A percentile compares a stretch with the other conserved stretches of the same genome.
These are phyloP conservation scores for Plantago lanceolata DNA, from an alignment of 305 asterid species.

Conservation along the genomic window DNA sequence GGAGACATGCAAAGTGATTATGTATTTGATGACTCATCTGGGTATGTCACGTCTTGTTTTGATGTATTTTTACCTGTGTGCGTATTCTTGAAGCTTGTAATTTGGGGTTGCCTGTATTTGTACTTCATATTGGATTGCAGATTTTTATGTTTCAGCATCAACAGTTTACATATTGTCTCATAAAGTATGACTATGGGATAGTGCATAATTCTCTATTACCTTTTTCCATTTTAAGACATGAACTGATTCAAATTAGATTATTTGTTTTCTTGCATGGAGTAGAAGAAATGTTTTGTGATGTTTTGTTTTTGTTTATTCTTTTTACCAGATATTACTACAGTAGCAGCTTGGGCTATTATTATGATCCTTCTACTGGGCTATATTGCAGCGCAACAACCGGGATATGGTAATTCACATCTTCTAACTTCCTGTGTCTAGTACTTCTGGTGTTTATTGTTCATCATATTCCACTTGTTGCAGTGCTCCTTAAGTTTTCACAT, in stretches of 20 bases:
- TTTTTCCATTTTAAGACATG: no score
- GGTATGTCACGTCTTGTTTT: constrained; percentile 41
- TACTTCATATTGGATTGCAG: no score
- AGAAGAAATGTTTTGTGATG: background rate
- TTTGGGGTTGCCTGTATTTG: no score
- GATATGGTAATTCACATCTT: constrained; percentile 51
- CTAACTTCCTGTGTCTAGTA: background rate
- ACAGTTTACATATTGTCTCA: no score
- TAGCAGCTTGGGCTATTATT: constrained; percentile 82
- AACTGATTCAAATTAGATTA: no score
- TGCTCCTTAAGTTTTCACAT: no score
- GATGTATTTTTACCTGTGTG: background rate
- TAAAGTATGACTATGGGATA: no score
- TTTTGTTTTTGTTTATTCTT: background rate
- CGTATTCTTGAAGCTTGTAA: no score
- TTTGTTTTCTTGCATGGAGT: background rate
- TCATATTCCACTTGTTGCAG: constrained; percentile 1
- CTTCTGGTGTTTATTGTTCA: background rate
- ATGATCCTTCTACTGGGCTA: constrained; percentile 82
- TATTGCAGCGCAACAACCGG: constrained; percentile 87
- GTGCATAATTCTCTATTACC: no score
- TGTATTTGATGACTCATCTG: constrained; percentile 75
- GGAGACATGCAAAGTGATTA: constrained; percentile 58
- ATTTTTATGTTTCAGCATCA: no score
- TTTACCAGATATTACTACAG: constrained; percentile 81